Conservation (phyloP, 371 early-diverging fungal species). For the Mortierella sp. region DNA sequence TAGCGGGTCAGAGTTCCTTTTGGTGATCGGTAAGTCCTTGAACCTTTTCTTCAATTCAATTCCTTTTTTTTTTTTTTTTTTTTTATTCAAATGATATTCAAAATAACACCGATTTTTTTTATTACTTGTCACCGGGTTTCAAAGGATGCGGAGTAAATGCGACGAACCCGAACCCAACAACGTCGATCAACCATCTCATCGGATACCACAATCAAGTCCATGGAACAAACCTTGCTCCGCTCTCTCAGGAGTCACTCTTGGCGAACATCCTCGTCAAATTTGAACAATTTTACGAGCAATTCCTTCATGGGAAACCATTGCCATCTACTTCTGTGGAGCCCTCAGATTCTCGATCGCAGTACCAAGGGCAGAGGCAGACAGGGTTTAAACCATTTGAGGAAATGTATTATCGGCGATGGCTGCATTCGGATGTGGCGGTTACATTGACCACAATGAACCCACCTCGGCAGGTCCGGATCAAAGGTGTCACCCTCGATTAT, state of each 20-base stretch:
- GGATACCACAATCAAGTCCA: slow-evolving; percentile 55
- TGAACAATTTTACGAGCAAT: slow-evolving; percentile 74
- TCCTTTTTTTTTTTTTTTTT: not conserved
- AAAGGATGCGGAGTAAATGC: slow-evolving; percentile 83
- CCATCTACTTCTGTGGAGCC: not conserved
- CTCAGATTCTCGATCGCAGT: too few species aligned
- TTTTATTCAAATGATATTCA: not conserved
- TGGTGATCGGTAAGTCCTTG: slow-evolving; percentile 75
- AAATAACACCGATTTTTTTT: not conserved
- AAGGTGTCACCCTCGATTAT: slow-evolving; percentile 80
- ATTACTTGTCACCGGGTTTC: not conserved
- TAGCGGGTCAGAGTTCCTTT: slow-evolving; percentile 66
- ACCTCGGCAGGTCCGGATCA: slow-evolving; percentile 67
- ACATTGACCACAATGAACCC: slow-evolving; percentile 69
- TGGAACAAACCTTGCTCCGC: slow-evolving; percentile 45
- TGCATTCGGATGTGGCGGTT: slow-evolving; percentile 83
- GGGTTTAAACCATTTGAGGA: slow-evolving; percentile 83
- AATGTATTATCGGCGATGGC: slow-evolving; percentile 85
- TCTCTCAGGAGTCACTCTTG: slow-evolving; percentile 75
- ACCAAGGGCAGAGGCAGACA: too few species aligned
- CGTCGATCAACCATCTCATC: slow-evolving; percentile 82
- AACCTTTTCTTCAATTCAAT: not conserved
- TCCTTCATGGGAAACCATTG: slow-evolving; percentile 56
- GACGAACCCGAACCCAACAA: slow-evolving; percentile 80
- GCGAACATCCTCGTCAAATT: slow-evolving; percentile 77